Base-by-base conservation (phyloP, 345 rosid genomes). In the Lumnitzera racemosa region DNA sequence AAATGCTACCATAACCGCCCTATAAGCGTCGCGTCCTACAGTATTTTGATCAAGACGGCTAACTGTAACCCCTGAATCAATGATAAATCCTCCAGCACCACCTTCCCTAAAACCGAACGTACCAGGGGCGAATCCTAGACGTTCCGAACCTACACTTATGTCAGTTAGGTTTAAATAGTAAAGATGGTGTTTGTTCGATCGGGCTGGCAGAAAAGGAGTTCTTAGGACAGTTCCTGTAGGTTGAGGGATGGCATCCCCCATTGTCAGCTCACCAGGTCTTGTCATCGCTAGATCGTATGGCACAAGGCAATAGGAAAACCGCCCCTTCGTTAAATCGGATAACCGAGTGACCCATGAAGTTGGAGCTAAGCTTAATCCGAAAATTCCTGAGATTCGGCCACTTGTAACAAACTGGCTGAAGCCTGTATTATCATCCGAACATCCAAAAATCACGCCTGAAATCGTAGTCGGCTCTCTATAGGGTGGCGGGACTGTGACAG, bases 261-360 rank as follows among this genome's bases (percentile, higher is more conserved):
- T 62, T 12, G 58, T 27, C 41, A 43, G 23, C 10, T 52, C 56
- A 8, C n/a, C 17, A 15, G 67, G 63, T 16, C 55, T 64, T 49
- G 24, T 27, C 50, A 56, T 57, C 2, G 25, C 25, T 5, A 36
- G 24, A 25, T 31, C 16, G 12, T 51, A 58, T 36, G 43, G 43
- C 43, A 63, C 68, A 49, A 53, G 52, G 13, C 62, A 60, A n/a
- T 46, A 60, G 10, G 74, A 59, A 61, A 72, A 74, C 16, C 61
- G 51, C 12, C 11, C 4, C 36, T 16, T 46, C 1, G 53, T 51
- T 10, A 2, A 24, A 2, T 16, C 14, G 10, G 11, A 6, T 25
- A 64, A 13, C 47, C 67, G 72, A 13, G 11, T 24, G 4, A 9
- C 9, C 47, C 73, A 15, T 10, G 71, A 72, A 27, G 58, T 46